Evolutionary conservation across 2,329 filamentous ascomycete species (phyloP).

Genomic region (Lachnellula occidentalis): DNA sequence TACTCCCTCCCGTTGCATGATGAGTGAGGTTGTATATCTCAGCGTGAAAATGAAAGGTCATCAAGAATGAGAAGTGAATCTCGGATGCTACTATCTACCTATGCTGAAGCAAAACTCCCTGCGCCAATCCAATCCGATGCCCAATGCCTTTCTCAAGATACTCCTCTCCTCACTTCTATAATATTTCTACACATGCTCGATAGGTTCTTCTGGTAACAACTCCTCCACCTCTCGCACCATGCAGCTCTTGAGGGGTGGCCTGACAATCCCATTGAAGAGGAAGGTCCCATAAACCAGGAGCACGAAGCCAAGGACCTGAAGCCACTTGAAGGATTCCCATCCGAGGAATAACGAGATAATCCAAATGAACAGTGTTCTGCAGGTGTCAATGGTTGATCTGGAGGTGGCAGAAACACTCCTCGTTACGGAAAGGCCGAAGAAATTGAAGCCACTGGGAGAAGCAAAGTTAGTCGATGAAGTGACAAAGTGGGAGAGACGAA

Average conservation of each 20-base stretch:
- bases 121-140: background rate
- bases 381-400: slow-evolving; percentile 94
- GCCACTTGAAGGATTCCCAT: slow-evolving; percentile 97
- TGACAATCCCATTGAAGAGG: slow-evolving; percentile 90
- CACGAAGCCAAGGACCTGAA: slow-evolving; percentile 84
- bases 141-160: background rate
- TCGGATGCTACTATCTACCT: background rate
- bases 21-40: background rate
- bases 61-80: background rate
- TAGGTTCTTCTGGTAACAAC: slow-evolving; percentile 75
- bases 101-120: background rate
- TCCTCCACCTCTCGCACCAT: slow-evolving; percentile 54
- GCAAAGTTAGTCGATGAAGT: slow-evolving; percentile 7
- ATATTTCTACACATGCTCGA: slow-evolving; percentile 54
- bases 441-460: slow-evolving; percentile 79
- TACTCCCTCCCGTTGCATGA: background rate
- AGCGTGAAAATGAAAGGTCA: background rate
- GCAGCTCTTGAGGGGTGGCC: slow-evolving; percentile 68
- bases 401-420: slow-evolving; percentile 85
- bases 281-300: slow-evolving; percentile 95
- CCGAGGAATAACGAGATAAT: slow-evolving; percentile 85
- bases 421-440: slow-evolving; percentile 93
- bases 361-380: slow-evolving; percentile 97
- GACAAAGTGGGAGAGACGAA: background rate
- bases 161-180: background rate